phyloP scores from a whole-genome alignment of 2,329 filamentous ascomycete species.

The Graphiopsis chlorocephala region DNA sequence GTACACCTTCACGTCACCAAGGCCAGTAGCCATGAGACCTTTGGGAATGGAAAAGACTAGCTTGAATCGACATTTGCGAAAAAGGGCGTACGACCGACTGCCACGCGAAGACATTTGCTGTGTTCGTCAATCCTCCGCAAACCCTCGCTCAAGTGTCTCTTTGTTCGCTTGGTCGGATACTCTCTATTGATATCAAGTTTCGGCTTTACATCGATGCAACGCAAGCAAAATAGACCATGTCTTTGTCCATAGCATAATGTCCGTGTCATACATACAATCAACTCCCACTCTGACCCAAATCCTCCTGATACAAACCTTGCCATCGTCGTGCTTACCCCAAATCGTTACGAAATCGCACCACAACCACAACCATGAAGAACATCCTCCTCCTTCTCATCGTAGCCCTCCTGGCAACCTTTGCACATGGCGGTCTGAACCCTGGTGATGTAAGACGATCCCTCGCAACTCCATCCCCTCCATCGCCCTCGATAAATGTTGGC shows the following conservation, averaged over 20 bases:
- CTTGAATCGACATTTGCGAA: not conserved
- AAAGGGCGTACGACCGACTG: not conserved
- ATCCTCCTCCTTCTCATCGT: constrained; percentile 2
- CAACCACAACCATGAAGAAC: not conserved
- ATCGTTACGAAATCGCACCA: not conserved
- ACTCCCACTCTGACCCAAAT: not conserved
- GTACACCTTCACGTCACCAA: not conserved
- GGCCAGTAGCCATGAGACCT: not conserved
- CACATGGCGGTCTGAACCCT: not conserved
- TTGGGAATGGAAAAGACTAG: not conserved
- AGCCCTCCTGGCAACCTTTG: not conserved
- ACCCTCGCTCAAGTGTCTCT: not conserved
- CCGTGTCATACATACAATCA: not conserved
- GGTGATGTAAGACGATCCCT: not conserved
- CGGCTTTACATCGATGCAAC: not conserved
- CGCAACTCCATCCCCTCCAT: not conserved
- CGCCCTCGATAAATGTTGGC: not conserved
- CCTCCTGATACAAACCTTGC: not conserved
- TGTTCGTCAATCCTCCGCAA: not conserved
- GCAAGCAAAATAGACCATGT: not conserved
- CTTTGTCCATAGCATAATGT: not conserved
- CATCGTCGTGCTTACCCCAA: not conserved
- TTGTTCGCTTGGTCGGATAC: not conserved
- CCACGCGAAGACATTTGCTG: not conserved
- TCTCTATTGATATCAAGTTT: not conserved